A percentile compares a stretch with the other conserved stretches of the same genome.
These are phyloP conservation scores for Clonostachys rosea DNA, from an alignment of 2,329 filamentous ascomycete species.

Conservation along the genomic window DNA sequence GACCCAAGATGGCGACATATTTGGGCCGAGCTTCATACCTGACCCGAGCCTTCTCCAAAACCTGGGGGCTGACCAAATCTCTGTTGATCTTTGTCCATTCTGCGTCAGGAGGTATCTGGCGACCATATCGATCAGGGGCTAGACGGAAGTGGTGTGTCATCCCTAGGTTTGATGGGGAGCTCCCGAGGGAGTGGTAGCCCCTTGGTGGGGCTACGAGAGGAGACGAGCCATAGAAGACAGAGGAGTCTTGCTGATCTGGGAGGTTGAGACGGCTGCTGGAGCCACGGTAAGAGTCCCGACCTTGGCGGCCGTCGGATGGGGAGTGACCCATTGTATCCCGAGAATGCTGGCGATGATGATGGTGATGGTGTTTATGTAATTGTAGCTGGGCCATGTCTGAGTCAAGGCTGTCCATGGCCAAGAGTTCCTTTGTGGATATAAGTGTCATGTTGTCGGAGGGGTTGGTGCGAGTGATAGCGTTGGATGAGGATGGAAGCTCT, in stretches of 20 bases:
- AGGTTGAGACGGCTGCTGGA: too few relatives aligned
- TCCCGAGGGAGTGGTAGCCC: constrained; percentile 11
- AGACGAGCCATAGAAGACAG: constrained; percentile 24
- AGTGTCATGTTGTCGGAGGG: constrained; percentile 32
- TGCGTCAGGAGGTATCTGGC: constrained; percentile 49
- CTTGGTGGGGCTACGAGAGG: constrained; percentile 30
- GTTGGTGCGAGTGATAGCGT: constrained; percentile 20
- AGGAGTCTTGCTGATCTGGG: background rate
- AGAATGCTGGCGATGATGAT: too few relatives aligned
- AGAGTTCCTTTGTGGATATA: constrained; percentile 50
- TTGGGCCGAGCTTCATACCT: constrained; percentile 55
- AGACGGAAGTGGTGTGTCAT: constrained; percentile 25
- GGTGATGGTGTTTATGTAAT: constrained; percentile 15
- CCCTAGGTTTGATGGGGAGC: constrained; percentile 23
- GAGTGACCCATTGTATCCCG: too few relatives aligned
- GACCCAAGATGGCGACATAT: constrained; percentile 56
- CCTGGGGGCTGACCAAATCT: constrained; percentile 47
- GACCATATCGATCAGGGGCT: constrained; percentile 52
- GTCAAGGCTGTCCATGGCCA: constrained; percentile 38
- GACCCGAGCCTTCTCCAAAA: constrained; percentile 45
- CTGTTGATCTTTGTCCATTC: constrained; percentile 54
- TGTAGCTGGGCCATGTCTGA: constrained; percentile 34
- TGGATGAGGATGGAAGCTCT: constrained; percentile 27
- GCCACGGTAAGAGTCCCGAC: constrained; percentile 5
- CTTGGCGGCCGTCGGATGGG: background rate